A percentile compares a stretch with the other conserved stretches of the same genome.
These are phyloP conservation scores for Scenedesmus sp. DNA, from an alignment of 163 green algal species.

Conservation along the genomic window DNA sequence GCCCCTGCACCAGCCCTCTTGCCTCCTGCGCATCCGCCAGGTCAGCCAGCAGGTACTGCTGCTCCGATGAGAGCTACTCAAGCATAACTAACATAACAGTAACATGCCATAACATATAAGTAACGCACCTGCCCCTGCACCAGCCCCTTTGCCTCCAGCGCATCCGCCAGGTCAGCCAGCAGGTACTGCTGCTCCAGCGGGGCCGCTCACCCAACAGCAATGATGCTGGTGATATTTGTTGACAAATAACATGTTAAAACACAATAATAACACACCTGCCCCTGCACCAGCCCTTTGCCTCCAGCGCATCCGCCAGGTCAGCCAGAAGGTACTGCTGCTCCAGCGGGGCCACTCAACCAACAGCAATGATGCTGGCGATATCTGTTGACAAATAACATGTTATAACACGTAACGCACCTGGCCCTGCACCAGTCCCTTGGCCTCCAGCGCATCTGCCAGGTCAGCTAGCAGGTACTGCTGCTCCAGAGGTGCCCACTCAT, in stretches of 20 bases:
- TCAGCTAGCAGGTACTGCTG: conserved; percentile 39
- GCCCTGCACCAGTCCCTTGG: conserved; percentile 13
- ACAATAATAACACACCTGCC: neutral
- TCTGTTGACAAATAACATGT: neutral
- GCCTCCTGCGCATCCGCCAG: conserved; percentile 21
- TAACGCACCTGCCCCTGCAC: conserved; percentile 21
- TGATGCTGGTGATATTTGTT: neutral
- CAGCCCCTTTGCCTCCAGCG: neutral
- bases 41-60: neutral
- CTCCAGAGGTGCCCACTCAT: conserved; percentile 17
- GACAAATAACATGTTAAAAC: neutral
- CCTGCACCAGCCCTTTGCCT: neutral
- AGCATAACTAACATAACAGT: too few species aligned
- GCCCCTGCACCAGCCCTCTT: neutral
- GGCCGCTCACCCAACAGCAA: neutral
- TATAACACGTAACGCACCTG: neutral
- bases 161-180: conserved; percentile 27
- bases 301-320: conserved; percentile 37
- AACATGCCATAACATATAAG: too few species aligned
- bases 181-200: neutral
- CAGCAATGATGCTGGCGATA: neutral
- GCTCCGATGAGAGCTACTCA: too few species aligned
- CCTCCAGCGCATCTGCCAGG: conserved; percentile 37
- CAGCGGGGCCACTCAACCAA: neutral
- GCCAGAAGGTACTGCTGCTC: neutral